These are phyloP conservation scores for Inga oerstediana DNA, from an alignment of 306 rosid genomes.

Conservation along the genomic window DNA sequence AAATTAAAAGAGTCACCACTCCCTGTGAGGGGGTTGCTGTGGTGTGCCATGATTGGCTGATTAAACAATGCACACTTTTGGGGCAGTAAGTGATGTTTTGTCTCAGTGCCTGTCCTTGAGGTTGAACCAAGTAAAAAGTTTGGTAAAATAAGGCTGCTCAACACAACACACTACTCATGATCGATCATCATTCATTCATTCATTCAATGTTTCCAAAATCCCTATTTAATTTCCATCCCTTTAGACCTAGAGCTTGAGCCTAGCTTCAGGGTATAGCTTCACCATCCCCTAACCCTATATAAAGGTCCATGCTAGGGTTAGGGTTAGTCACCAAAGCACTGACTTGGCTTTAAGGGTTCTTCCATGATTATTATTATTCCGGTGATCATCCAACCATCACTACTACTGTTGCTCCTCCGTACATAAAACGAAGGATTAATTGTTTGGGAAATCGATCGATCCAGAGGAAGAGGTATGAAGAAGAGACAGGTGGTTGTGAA, in stretches of 20 bases:
- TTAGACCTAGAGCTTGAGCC: background rate
- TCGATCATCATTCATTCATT: background rate
- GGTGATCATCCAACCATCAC: background rate
- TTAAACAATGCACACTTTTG: constrained; percentile 19
- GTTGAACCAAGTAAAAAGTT: constrained; percentile 1
- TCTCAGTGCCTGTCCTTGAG: background rate
- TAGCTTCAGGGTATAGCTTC: background rate
- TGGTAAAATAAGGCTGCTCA: constrained; percentile 56
- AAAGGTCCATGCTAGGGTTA: constrained; percentile 63
- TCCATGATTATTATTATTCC: background rate
- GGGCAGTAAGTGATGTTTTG: constrained; percentile 15
- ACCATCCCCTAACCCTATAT: constrained; percentile 31
- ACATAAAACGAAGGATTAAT: background rate
- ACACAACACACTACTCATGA: background rate
- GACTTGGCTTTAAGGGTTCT: constrained; percentile 8
- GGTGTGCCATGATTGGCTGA: constrained; percentile 39
- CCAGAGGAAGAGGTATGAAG: constrained; percentile 46
- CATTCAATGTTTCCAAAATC: background rate
- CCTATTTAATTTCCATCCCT: constrained; percentile 8
- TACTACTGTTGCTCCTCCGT: background rate
- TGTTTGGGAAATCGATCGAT: too few relatives aligned
- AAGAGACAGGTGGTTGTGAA: constrained; percentile 78
- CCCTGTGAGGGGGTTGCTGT: constrained; percentile 21
- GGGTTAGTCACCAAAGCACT: constrained; percentile 59
- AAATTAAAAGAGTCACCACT: constrained; percentile 1